phyloP scores from a whole-genome alignment of 2,329 filamentous ascomycete genomes.

The Colletotrichum orbiculare region DNA sequence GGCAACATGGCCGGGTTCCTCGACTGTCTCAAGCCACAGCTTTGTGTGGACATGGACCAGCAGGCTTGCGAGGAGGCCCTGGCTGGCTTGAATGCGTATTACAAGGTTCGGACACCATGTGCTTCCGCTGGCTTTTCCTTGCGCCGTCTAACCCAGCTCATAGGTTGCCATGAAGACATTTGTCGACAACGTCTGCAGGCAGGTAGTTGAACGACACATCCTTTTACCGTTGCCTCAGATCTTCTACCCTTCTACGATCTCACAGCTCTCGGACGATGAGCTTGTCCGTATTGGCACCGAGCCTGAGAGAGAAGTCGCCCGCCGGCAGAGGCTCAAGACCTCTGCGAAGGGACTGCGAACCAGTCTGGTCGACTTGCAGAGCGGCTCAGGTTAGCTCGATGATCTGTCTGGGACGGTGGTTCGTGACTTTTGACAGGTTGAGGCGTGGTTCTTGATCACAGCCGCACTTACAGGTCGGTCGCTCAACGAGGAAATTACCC shows the following conservation, averaged over 20 bases:
- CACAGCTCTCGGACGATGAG: constrained; percentile 15
- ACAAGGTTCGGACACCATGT: constrained; percentile 35
- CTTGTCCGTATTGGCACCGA: constrained; percentile 25
- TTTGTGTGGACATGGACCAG: constrained; percentile 33
- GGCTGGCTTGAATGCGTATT: constrained; percentile 39
- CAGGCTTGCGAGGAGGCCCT: constrained; percentile 38
- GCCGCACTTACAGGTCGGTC: no score
- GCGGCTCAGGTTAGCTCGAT: constrained; percentile 5
- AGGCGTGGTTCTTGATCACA: no score
- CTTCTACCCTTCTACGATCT: constrained; percentile 7
- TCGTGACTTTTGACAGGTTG: no score
- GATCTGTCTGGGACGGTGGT: background rate
- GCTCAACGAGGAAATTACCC: no score
- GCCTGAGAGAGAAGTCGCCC: constrained; percentile 9
- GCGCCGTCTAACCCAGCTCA: rapidly evolving
- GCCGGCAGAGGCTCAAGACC: constrained; percentile 7
- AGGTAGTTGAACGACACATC: constrained; percentile 41
- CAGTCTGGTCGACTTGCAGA: constrained; percentile 18
- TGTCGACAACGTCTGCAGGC: constrained; percentile 40
- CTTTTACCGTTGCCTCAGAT: constrained; percentile 21
- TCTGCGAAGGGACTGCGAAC: constrained; percentile 4
- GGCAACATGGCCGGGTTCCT: background rate
- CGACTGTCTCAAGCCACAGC: background rate
- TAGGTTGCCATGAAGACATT: constrained; percentile 38
- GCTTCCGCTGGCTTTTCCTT: background rate